Percentiles rank a stretch among this genome's conserved stretches.
Evolutionary conservation across 495 filamentous ascomycete genomes (phyloP).

Genomic region (Penicillium samsonianum): DNA sequence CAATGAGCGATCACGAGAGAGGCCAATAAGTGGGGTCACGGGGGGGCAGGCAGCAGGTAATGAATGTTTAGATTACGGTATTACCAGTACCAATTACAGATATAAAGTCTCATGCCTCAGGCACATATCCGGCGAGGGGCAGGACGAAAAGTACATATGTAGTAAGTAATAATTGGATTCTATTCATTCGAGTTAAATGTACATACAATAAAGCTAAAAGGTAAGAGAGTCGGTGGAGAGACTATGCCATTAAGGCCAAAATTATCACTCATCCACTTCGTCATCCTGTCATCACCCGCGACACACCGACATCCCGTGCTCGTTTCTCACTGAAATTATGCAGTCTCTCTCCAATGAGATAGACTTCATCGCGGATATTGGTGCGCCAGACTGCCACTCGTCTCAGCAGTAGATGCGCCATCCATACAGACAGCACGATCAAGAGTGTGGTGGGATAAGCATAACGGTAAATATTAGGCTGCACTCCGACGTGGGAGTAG

Average conservation of each 20-base stretch:
- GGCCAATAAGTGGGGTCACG: slow-evolving; percentile 27
- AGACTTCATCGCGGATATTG: slow-evolving; percentile 89
- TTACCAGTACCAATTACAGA: neutral
- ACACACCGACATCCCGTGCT: slow-evolving; percentile 44
- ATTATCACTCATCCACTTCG: slow-evolving; percentile 2
- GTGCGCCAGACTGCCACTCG: slow-evolving; percentile 74
- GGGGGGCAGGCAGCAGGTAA: slow-evolving; percentile 42
- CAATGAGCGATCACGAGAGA: slow-evolving; percentile 35
- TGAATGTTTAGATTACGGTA: neutral
- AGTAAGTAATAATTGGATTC: neutral
- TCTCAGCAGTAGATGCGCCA: slow-evolving; percentile 45
- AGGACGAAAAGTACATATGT: neutral
- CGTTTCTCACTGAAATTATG: slow-evolving; percentile 82
- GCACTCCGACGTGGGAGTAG: slow-evolving; percentile 42
- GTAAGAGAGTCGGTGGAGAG: neutral
- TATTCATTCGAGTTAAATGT: neutral
- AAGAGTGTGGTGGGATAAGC: slow-evolving; percentile 64
- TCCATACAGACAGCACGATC: slow-evolving; percentile 45
- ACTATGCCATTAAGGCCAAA: slow-evolving; percentile 2
- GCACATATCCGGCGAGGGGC: neutral
- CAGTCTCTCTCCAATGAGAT: slow-evolving; percentile 88
- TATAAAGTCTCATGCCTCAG: neutral
- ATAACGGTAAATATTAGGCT: slow-evolving; percentile 66
- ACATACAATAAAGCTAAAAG: slow-evolving; percentile 1
- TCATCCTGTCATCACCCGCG: slow-evolving; percentile 44